phyloP scores from a whole-genome alignment of 768 basidiomycete species.

The Boletus tylopilopsis region DNA sequence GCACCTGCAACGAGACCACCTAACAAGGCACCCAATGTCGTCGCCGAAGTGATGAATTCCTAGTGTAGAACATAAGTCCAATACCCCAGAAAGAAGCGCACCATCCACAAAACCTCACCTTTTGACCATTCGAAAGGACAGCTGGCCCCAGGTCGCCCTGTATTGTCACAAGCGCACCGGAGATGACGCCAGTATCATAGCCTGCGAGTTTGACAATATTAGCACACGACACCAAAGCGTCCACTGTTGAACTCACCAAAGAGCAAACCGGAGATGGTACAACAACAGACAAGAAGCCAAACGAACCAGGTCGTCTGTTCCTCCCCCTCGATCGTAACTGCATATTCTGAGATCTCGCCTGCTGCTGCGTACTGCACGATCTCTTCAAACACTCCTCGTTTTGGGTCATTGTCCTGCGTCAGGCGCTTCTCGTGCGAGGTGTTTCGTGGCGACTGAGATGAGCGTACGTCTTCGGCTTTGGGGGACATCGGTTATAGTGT shows the following conservation, averaged over 20 bases:
- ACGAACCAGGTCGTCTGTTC: slow-evolving; percentile 69
- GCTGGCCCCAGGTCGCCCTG: slow-evolving; percentile 59
- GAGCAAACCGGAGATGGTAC: slow-evolving; percentile 71
- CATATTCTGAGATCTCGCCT: slow-evolving; percentile 57
- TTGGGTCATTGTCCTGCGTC: background rate
- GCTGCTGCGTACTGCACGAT: slow-evolving; percentile 9
- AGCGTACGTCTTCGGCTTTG: background rate
- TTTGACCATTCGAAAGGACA: slow-evolving; percentile 56
- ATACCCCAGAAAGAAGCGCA: no score
- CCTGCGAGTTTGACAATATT: slow-evolving; percentile 36
- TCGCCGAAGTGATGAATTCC: slow-evolving; percentile 80
- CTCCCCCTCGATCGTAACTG: slow-evolving; percentile 61
- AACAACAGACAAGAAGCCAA: slow-evolving; percentile 70
- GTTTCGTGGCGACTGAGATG: background rate
- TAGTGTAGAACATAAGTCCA: slow-evolving; percentile 17
- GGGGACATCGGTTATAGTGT: background rate
- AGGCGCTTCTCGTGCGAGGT: slow-evolving; percentile 1
- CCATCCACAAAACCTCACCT: slow-evolving; percentile 35
- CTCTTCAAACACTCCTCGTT: slow-evolving; percentile 13
- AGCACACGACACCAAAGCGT: background rate
- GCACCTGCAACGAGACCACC: slow-evolving; percentile 71
- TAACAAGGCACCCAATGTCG: slow-evolving; percentile 72
- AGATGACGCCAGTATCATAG: slow-evolving; percentile 80
- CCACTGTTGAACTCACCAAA: slow-evolving; percentile 54
- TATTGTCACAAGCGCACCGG: slow-evolving; percentile 76